Evolutionary conservation across 176 grass and related monocot genomes (phyloP).

Genomic region (Otatea glauca): DNA sequence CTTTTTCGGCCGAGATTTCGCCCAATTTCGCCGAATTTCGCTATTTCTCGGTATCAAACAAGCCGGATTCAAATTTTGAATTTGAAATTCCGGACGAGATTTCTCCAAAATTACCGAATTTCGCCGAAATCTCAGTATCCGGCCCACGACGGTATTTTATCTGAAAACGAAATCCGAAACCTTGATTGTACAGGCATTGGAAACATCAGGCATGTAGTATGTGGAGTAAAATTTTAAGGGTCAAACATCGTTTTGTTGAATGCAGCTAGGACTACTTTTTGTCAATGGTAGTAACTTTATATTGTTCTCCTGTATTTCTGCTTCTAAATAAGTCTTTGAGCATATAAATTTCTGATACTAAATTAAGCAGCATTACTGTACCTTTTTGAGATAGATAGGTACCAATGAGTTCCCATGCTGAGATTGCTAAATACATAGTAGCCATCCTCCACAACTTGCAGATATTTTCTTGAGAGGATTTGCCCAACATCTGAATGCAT

Average conservation of each 20-base stretch:
- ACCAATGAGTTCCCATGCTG: not conserved
- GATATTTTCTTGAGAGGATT: not conserved
- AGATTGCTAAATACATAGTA: not conserved
- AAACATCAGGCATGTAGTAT: not conserved
- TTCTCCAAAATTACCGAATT: too few relatives aligned
- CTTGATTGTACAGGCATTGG: not conserved
- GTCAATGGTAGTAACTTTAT: not conserved
- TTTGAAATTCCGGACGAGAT: too few relatives aligned
- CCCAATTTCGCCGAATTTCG: too few relatives aligned
- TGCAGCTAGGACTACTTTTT: not conserved
- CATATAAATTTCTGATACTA: not conserved
- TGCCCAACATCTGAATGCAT: not conserved
- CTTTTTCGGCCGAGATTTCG: too few relatives aligned
- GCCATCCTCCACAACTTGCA: not conserved
- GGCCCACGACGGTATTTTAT: too few relatives aligned
- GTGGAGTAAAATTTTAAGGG: not conserved
- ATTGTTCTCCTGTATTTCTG: not conserved
- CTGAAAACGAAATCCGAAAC: too few relatives aligned
- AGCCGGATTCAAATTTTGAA: too few relatives aligned
- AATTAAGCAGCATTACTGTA: not conserved
- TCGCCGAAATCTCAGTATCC: too few relatives aligned
- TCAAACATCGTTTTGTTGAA: not conserved
- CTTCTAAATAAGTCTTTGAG: not conserved
- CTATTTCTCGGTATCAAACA: too few relatives aligned
- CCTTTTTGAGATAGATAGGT: not conserved